Percentiles rank a stretch among this genome's conserved stretches.
phyloP scores from a whole-genome alignment of 2,329 filamentous ascomycete species.

The Penicillium sp. region DNA sequence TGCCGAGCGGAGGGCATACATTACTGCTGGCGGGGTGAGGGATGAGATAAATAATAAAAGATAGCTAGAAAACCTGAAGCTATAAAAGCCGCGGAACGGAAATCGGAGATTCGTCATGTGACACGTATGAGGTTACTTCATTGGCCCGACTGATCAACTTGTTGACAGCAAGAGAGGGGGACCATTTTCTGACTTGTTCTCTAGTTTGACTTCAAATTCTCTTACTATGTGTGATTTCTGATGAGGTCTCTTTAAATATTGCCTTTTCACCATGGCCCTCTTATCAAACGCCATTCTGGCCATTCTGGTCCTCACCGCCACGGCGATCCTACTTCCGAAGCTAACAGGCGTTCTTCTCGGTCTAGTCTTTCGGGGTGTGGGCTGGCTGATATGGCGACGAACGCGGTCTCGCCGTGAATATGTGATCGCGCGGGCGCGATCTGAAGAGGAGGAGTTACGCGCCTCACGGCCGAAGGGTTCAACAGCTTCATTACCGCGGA shows the following conservation, averaged over 20 bases:
- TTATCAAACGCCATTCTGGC: constrained; percentile 34
- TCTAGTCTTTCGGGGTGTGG: constrained; percentile 47
- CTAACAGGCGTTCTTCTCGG: constrained; percentile 36
- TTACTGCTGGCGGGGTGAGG: not conserved
- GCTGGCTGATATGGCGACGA: constrained; percentile 63
- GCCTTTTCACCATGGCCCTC: constrained; percentile 34
- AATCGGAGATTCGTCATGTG: constrained; percentile 21
- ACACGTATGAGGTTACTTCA: constrained; percentile 22
- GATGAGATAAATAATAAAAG: not conserved
- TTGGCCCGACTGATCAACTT: constrained; percentile 17
- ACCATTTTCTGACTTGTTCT: constrained; percentile 8
- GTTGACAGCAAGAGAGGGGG: constrained; percentile 21
- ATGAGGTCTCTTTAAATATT: constrained; percentile 13
- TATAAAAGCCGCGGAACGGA: constrained; percentile 7
- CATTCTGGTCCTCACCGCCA: constrained; percentile 35
- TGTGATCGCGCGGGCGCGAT: constrained; percentile 50
- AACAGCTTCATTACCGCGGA: constrained; percentile 19
- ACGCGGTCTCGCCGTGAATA: constrained; percentile 62
- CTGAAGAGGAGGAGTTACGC: constrained; percentile 43
- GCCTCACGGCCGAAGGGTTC: constrained; percentile 28
- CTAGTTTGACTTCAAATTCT: constrained; percentile 2
- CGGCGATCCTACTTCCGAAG: constrained; percentile 37
- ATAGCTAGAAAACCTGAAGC: not conserved
- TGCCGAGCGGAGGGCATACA: constrained; percentile 16
- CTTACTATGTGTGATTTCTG: constrained; percentile 24